Evolutionary conservation across 1,284 basidiomycete genomes (phyloP).

Genomic region (Moesziomyces antarcticus): DNA sequence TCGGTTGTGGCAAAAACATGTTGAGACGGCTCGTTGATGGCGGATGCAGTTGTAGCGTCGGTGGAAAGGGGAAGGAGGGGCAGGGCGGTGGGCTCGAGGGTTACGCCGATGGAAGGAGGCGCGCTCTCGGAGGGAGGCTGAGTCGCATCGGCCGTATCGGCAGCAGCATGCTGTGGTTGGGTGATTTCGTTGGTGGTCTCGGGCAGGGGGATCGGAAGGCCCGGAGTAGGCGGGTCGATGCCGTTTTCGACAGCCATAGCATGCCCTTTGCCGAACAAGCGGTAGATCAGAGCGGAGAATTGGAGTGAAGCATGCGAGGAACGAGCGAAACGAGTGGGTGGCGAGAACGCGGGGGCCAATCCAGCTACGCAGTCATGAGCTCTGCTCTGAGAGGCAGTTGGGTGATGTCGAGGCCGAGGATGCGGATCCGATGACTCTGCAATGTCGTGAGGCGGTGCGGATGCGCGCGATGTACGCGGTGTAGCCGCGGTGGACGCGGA

Average conservation of each 20-base stretch:
- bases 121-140: background rate
- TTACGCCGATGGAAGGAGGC: slow-evolving; percentile 2
- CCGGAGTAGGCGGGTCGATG: slow-evolving; percentile 10
- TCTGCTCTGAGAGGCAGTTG: too few species aligned
- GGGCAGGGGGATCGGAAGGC: slow-evolving; percentile 1
- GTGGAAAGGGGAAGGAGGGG: slow-evolving; percentile 1
- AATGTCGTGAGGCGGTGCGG: background rate
- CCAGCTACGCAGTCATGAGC: too few species aligned
- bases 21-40: slow-evolving; percentile 14
- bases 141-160: background rate
- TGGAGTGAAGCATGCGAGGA: slow-evolving; percentile 10
- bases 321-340: background rate
- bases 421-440: background rate
- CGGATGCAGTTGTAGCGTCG: slow-evolving; percentile 7
- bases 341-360: too few species aligned
- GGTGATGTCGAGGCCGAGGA: background rate
- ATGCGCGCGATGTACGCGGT: background rate
- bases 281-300: slow-evolving; percentile 2
- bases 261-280: slow-evolving; percentile 23
- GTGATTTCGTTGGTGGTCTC: slow-evolving; percentile 10
- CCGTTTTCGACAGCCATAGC: slow-evolving; percentile 35
- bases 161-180: slow-evolving; percentile 13
- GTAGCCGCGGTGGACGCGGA: too few species aligned
- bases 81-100: slow-evolving; percentile 10
- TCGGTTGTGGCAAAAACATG: slow-evolving; percentile 20